Conservation (phyloP, 139 green algal species). For the Limnomonas spitsbergensis region DNA sequence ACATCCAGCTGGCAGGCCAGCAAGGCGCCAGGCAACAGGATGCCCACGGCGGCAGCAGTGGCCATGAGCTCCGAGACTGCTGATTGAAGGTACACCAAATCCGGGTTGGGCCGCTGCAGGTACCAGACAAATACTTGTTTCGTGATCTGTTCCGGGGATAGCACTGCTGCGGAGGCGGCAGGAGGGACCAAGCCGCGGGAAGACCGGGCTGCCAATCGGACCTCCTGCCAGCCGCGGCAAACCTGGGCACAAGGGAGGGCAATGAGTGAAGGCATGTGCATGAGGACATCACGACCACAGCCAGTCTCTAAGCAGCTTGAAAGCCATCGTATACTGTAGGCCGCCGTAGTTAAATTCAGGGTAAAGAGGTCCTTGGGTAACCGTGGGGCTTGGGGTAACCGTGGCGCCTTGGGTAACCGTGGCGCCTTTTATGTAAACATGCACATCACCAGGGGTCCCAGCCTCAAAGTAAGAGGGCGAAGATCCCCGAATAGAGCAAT, state of each 20-base stretch:
- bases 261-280: too few relatives aligned
- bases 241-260: neutral
- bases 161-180: neutral
- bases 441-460: too few relatives aligned
- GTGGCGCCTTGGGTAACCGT: too few relatives aligned
- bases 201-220: neutral
- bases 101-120: neutral
- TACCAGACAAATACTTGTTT: neutral
- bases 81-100: neutral
- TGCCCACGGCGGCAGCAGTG: neutral
- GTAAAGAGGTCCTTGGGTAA: too few relatives aligned
- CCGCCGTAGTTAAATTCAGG: too few relatives aligned
- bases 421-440: too few relatives aligned
- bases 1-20: neutral
- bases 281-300: too few relatives aligned
- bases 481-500: too few relatives aligned
- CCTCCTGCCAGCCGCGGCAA: neutral
- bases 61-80: neutral
- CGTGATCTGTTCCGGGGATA: neutral
- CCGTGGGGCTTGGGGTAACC: too few relatives aligned
- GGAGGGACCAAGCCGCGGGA: neutral
- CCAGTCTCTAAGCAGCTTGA: too few relatives aligned
- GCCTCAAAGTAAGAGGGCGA: too few relatives aligned
- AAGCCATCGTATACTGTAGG: too few relatives aligned
- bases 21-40: neutral